Conservation (phyloP, 257 asterid genomes). For the Solanum chiquidenum region DNA sequence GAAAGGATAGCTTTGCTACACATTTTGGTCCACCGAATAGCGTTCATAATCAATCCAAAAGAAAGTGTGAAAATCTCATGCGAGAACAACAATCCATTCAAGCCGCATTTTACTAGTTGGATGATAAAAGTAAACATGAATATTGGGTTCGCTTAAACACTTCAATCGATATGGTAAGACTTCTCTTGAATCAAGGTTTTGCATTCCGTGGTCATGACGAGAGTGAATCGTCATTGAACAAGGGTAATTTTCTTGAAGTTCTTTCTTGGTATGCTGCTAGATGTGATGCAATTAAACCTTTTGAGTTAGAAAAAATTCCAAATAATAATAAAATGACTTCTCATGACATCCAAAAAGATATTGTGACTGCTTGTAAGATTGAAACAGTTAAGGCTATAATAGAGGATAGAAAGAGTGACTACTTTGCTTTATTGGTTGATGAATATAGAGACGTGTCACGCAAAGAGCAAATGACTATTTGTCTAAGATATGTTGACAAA, state of each 20-base stretch:
- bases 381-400: background rate
- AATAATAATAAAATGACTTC: background rate
- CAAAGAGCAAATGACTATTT: background rate
- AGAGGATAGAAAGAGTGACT: background rate
- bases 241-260: background rate
- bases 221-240: background rate
- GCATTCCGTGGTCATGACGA: background rate
- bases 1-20: too few species aligned
- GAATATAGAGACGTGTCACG: too few species aligned
- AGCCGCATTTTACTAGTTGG: too few species aligned
- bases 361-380: background rate
- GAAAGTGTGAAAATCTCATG: too few species aligned
- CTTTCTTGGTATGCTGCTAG: background rate
- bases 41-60: too few species aligned
- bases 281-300: background rate
- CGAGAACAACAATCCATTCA: too few species aligned
- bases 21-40: too few species aligned
- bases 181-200: background rate
- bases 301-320: background rate
- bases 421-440: too few species aligned
- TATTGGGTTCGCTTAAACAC: background rate
- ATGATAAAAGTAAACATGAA: background rate
- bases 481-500: background rate
- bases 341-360: background rate
- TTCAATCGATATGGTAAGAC: background rate